Evolutionary conservation across 2,329 filamentous ascomycete species (phyloP), one percentile per base, ranked within the genome.

Genomic region (Colletotrichum lupini): DNA sequence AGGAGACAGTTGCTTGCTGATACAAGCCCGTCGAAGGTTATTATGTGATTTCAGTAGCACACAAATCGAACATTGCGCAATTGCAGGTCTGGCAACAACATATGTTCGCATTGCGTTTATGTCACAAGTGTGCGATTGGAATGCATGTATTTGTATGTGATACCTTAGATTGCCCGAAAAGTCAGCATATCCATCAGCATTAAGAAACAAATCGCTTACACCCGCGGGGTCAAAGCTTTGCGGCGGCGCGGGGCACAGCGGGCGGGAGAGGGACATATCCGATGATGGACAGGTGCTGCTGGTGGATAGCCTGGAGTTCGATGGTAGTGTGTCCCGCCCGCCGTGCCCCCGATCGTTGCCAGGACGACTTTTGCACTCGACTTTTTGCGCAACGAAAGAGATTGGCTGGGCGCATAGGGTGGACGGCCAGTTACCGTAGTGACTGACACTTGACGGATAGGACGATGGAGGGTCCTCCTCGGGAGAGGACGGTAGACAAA

Each of bases 371-470:
- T 63, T 7, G 60, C 60, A 52, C n/a, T 49, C 42, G 28, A 49
- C 19, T 63, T 63, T 63, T 63, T 63, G 60, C 60, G 60, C 46
- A 63, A 53, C 60, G 60, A 63, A 63, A 63, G 46, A 63, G 60
- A 63, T 63, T 63, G 60, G 60, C 60, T 63, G 60, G 46, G 12
- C 26, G 60, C 46, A 12, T n/a, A 32, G 32, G 42, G 42, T 32
- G 60, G 26, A 63, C 42, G 46, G 26, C 49, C 30, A 35, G 60
- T 63, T 53, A 53, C 60, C 24, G 24, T 53, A 49, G 60, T 53
- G 46, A 63, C 14, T 53, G 46, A 63, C 14, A 63, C 14, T 35
- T 49, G 28, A 42, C 6, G 60, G 60, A 63, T n/a, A 26, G 60
- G 60, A 24, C n/a, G 37, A 42, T 42, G 37, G 37, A 19, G 14